phyloP scores from a whole-genome alignment of 192 early-diverging fungal species.

The Mortierella hygrophila region DNA sequence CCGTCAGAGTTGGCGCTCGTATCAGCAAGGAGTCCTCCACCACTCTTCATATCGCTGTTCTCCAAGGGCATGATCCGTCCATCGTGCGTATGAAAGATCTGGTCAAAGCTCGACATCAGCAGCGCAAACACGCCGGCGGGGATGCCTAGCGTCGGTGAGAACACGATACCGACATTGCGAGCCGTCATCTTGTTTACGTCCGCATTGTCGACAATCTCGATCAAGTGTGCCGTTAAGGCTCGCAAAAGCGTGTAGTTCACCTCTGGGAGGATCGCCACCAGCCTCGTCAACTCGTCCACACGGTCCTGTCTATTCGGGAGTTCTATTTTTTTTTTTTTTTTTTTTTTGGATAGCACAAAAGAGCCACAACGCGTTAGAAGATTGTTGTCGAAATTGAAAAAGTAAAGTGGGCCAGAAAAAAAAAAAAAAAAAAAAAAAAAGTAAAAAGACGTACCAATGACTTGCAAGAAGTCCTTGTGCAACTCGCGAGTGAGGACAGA shows the following conservation, averaged over 20 bases:
- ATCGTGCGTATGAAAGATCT: conserved; percentile 84
- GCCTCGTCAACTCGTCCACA: conserved; percentile 82
- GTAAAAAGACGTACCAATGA: conserved; percentile 74
- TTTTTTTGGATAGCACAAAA: background rate
- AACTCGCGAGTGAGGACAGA: conserved; percentile 92
- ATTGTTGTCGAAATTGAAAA: background rate
- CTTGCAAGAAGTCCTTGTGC: conserved; percentile 85
- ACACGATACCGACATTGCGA: conserved; percentile 96
- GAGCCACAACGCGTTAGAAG: background rate
- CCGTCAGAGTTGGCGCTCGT: conserved; percentile 10
- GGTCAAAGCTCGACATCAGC: conserved; percentile 91
- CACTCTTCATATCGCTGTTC: conserved; percentile 10
- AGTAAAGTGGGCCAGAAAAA: background rate
- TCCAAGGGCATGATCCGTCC: conserved; percentile 62
- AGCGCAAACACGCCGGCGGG: conserved; percentile 94
- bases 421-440: background rate
- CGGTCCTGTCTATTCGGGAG: conserved; percentile 84
- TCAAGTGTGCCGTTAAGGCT: conserved; percentile 90
- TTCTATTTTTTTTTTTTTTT: conserved; percentile 61
- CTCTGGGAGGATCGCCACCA: conserved; percentile 84
- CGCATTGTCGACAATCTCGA: conserved; percentile 86
- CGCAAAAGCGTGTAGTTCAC: conserved; percentile 93
- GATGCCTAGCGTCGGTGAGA: conserved; percentile 94
- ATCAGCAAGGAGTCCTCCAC: background rate
- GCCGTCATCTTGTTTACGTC: conserved; percentile 95